These are phyloP conservation scores for Magnaporthiopsis poae DNA, from an alignment of 2,329 filamentous ascomycete genomes.

Conservation along the genomic window DNA sequence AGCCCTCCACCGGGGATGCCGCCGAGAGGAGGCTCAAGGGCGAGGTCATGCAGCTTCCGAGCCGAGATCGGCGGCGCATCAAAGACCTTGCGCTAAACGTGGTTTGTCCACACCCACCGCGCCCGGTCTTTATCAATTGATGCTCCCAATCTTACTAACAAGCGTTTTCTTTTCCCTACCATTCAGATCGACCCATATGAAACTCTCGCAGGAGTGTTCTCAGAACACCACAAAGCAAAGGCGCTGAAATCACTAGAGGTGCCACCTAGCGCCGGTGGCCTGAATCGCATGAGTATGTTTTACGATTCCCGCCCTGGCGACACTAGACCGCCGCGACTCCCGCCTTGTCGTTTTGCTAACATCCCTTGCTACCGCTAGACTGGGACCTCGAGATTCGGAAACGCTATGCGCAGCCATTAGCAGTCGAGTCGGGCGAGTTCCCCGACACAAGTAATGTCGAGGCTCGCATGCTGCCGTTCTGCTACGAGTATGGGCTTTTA, in stretches of 20 bases:
- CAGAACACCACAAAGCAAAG: conserved; percentile 38
- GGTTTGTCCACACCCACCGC: conserved; percentile 25
- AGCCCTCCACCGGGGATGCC: conserved; percentile 56
- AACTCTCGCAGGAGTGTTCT: conserved; percentile 41
- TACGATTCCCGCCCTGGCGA: not conserved
- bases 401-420: conserved; percentile 53
- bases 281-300: conserved; percentile 69
- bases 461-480: conserved; percentile 57
- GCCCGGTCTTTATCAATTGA: not conserved
- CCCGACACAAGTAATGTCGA: conserved; percentile 55
- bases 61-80: conserved; percentile 54
- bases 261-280: conserved; percentile 58
- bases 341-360: conserved; percentile 2
- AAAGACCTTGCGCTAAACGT: conserved; percentile 56
- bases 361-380: conserved; percentile 29
- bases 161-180: not conserved
- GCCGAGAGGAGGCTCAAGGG: conserved; percentile 56
- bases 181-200: conserved; percentile 46
- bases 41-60: conserved; percentile 62
- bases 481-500: conserved; percentile 54
- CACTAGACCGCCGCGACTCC: not conserved
- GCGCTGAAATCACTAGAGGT: conserved; percentile 45
- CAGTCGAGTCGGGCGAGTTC: conserved; percentile 59
- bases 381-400: conserved; percentile 59
- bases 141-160: conserved; percentile 16